A percentile compares a stretch with the other conserved stretches of the same genome.
These are phyloP conservation scores for Cyberlindnera mrakii DNA, from an alignment of 805 yeast genomes.

Conservation along the genomic window DNA sequence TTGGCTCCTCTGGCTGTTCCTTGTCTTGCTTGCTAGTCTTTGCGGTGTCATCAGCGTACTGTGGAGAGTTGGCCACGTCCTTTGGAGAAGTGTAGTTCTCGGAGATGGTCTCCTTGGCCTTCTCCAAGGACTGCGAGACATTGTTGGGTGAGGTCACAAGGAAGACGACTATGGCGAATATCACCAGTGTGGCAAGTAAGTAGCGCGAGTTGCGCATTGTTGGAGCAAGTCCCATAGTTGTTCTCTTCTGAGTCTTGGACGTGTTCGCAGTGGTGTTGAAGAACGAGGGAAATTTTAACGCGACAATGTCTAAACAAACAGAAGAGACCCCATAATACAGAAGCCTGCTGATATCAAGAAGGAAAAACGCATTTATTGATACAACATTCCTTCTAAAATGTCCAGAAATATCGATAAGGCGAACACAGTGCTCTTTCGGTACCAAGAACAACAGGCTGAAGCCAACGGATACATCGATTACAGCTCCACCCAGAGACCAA, in stretches of 20 bases:
- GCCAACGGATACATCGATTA: constrained; percentile 54
- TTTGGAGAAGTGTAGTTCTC: constrained; percentile 7
- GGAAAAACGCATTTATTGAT: too few relatives aligned
- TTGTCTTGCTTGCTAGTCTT: constrained; percentile 11
- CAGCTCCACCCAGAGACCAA: constrained; percentile 56
- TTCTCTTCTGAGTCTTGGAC: background rate
- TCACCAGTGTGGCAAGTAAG: constrained; percentile 42
- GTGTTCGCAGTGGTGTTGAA: background rate
- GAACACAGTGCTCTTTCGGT: constrained; percentile 61
- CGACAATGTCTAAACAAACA: too few relatives aligned
- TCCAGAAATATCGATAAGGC: constrained; percentile 75
- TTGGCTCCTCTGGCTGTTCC: background rate
- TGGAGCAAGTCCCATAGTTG: constrained; percentile 6
- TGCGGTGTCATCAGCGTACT: constrained; percentile 24
- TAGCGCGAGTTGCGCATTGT: constrained; percentile 45
- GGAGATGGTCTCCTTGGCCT: constrained; percentile 17
- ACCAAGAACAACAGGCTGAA: constrained; percentile 54
- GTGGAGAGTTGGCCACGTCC: constrained; percentile 18
- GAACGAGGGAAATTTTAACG: too few relatives aligned
- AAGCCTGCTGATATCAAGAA: too few relatives aligned
- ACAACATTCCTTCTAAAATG: constrained; percentile 33
- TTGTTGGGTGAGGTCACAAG: constrained; percentile 39
- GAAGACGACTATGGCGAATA: constrained; percentile 44
- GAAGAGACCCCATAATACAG: too few relatives aligned
- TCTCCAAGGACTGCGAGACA: constrained; percentile 28